phyloP scores from a whole-genome alignment of 495 filamentous ascomycete species.

The Chaetomium tenue region DNA sequence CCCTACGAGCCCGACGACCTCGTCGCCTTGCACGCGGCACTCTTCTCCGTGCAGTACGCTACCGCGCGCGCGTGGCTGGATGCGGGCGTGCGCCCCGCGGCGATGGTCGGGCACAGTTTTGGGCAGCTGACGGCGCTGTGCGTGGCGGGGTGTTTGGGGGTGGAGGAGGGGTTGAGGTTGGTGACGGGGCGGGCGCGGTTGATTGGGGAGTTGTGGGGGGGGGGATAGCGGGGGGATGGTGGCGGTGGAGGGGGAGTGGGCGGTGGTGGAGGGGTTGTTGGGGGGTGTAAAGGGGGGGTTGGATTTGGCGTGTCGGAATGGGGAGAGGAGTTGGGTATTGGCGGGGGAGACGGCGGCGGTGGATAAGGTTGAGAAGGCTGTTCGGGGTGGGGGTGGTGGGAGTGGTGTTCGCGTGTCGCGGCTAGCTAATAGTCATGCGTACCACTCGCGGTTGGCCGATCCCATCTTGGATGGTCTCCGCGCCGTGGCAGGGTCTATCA shows the following conservation, averaged over 20 bases:
- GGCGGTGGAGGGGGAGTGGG: constrained; percentile 32
- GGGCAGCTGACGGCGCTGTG: constrained; percentile 53
- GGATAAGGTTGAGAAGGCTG: too few relatives aligned
- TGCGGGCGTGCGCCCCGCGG: constrained; percentile 40
- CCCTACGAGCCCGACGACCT: constrained; percentile 32
- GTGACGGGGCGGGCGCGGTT: constrained; percentile 43
- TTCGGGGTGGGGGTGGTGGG: too few relatives aligned
- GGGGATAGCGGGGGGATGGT: constrained; percentile 48
- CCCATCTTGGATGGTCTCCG: constrained; percentile 35
- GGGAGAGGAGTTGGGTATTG: too few relatives aligned
- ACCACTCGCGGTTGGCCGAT: constrained; percentile 19
- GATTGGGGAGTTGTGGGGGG: constrained; percentile 42
- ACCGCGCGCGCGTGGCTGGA: constrained; percentile 53
- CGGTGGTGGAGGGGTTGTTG: constrained; percentile 51
- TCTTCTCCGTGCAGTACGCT: constrained; percentile 53
- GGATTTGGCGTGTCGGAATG: not conserved
- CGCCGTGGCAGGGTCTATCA: constrained; percentile 28
- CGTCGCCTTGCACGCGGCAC: constrained; percentile 45
- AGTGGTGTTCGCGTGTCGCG: too few relatives aligned
- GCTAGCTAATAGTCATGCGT: too few relatives aligned
- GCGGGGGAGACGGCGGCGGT: too few relatives aligned
- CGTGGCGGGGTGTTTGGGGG: constrained; percentile 39
- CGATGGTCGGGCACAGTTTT: constrained; percentile 54
- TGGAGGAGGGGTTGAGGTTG: constrained; percentile 43
- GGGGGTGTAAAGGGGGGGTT: constrained; percentile 30